Percentiles rank a stretch among this genome's conserved stretches.
Evolutionary conservation across 164 flowering plant species (phyloP).

Genomic region (Annona squamosa): DNA sequence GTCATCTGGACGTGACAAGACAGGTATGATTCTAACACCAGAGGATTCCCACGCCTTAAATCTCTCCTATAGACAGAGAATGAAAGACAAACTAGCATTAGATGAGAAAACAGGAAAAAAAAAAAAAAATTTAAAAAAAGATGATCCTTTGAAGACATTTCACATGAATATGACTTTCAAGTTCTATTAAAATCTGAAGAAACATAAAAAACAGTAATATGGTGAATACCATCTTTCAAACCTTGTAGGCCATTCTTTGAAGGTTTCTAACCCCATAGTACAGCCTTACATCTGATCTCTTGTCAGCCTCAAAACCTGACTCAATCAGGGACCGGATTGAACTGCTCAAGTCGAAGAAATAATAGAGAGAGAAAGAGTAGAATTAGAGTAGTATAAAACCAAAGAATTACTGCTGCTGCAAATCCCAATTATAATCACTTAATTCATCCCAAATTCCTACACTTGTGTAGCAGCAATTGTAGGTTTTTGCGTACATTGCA

Average conservation of each 20-base stretch:
- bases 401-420: background rate
- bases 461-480: background rate
- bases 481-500: background rate
- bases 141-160: background rate
- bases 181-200: background rate
- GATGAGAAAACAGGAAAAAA: background rate
- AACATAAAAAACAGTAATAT: background rate
- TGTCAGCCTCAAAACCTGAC: conserved; percentile 68
- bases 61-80: conserved; percentile 46
- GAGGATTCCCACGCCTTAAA: conserved; percentile 85
- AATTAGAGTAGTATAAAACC: background rate
- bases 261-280: conserved; percentile 90
- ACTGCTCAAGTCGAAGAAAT: conserved; percentile 24
- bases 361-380: background rate
- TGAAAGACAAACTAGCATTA: background rate
- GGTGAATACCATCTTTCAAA: conserved; percentile 15
- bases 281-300: conserved; percentile 82
- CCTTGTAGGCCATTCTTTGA: conserved; percentile 94
- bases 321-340: conserved; percentile 90
- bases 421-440: background rate
- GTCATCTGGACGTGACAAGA: conserved; percentile 74
- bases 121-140: background rate
- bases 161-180: background rate
- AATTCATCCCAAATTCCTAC: background rate
- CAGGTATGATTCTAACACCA: conserved; percentile 76